phyloP scores from a whole-genome alignment of 2,329 filamentous ascomycete genomes.

The Arthrobotrys megalospora region DNA sequence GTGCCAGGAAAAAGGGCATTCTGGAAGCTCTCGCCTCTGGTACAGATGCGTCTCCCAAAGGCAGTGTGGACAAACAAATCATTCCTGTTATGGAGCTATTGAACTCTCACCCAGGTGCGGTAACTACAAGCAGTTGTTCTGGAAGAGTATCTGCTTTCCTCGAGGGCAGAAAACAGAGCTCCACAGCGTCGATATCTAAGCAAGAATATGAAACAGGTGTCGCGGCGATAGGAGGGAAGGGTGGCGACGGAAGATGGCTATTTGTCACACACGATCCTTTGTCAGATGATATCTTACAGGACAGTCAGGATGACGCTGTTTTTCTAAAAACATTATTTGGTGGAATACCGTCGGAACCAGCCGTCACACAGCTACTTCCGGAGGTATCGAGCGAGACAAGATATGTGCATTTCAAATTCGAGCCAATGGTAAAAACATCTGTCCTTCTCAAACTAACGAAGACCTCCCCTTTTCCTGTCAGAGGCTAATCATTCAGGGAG shows the following conservation, averaged over 20 bases:
- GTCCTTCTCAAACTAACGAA: neutral
- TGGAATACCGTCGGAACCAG: constrained; percentile 60
- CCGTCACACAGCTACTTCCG: constrained; percentile 35
- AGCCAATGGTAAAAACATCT: constrained; percentile 82
- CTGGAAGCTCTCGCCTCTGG: constrained; percentile 79
- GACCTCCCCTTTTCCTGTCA: constrained; percentile 34
- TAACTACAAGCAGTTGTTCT: constrained; percentile 94
- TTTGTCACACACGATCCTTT: constrained; percentile 88
- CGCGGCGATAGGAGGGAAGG: constrained; percentile 84
- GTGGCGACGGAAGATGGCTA: constrained; percentile 85
- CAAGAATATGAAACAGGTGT: neutral
- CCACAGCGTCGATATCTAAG: constrained; percentile 4
- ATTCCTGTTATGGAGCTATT: constrained; percentile 82
- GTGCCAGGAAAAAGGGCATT: constrained; percentile 77
- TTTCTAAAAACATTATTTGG: constrained; percentile 69
- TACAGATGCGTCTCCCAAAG: constrained; percentile 87
- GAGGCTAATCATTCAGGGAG: constrained; percentile 18
- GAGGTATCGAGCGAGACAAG: constrained; percentile 67
- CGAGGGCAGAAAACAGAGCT: constrained; percentile 76
- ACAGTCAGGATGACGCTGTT: constrained; percentile 63
- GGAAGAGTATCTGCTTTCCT: constrained; percentile 89
- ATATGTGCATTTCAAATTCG: constrained; percentile 88
- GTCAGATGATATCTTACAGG: constrained; percentile 50
- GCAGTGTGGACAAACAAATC: constrained; percentile 84
- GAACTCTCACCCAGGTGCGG: constrained; percentile 80